Evolutionary conservation across 78 protist species (phyloP).

Genomic region (Dictyostelium purpureum): DNA sequence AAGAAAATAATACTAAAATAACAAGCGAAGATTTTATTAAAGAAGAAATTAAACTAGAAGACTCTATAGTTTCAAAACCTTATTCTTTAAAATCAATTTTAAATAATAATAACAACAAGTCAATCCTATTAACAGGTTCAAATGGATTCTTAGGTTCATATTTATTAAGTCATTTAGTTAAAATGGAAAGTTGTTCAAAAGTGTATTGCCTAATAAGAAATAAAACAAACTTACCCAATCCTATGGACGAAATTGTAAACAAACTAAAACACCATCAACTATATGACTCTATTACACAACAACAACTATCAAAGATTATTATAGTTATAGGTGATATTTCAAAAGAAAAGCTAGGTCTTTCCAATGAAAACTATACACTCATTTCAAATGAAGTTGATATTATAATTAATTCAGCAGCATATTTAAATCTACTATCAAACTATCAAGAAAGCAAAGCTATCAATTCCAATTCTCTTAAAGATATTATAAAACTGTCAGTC

Average conservation of each 20-base stretch:
- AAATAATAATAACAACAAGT: neutral
- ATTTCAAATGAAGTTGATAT: neutral
- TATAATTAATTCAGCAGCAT: neutral
- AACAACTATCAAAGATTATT: neutral
- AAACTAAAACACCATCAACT: neutral
- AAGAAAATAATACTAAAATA: too few relatives aligned
- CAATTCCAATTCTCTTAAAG: neutral
- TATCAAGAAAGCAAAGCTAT: neutral
- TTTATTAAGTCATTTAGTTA: neutral
- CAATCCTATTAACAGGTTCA: constrained; percentile 47
- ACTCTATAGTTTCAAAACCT: neutral
- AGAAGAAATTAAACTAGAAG: constrained; percentile 10
- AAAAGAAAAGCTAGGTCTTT: neutral
- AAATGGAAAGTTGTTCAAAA: neutral
- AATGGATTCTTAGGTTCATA: constrained; percentile 47
- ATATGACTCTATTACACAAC: neutral
- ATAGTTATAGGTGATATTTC: constrained; percentile 14
- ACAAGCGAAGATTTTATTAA: neutral
- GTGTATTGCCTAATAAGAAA: constrained; percentile 37
- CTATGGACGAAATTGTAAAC: neutral
- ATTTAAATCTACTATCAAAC: neutral
- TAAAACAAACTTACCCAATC: neutral
- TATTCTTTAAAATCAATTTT: neutral
- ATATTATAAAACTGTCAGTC: neutral
- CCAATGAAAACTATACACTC: neutral